Percentiles rank a stretch among this genome's conserved stretches.
Conservation (phyloP, 2,329 filamentous ascomycete genomes). For the Epichloe aotearoae region DNA sequence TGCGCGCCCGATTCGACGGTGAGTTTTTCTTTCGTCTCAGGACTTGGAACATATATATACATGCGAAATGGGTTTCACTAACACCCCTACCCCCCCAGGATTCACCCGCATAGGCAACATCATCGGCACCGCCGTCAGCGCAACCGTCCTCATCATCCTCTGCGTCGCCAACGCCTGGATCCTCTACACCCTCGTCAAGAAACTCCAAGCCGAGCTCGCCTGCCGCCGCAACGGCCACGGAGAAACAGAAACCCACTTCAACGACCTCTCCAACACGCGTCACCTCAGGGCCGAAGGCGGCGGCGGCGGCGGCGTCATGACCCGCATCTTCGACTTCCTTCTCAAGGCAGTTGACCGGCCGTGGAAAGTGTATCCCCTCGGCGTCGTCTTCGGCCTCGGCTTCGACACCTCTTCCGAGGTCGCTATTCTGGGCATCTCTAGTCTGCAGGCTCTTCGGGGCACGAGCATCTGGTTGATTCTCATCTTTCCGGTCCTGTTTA, state of each 20-base stretch:
- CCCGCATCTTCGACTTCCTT: slow-evolving; percentile 55
- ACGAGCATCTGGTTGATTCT: slow-evolving; percentile 90
- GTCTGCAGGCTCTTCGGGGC: slow-evolving; percentile 71
- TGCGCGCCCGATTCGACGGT: slow-evolving; percentile 64
- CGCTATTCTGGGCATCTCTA: slow-evolving; percentile 79
- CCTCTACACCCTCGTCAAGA: slow-evolving; percentile 59
- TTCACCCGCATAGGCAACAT: slow-evolving; percentile 77
- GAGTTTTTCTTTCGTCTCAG: not conserved
- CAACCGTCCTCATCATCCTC: slow-evolving; percentile 68
- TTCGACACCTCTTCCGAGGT: slow-evolving; percentile 96
- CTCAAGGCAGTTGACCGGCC: slow-evolving; percentile 63
- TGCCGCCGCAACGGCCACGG: slow-evolving; percentile 15
- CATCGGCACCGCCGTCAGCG: slow-evolving; percentile 77
- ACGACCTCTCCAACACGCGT: slow-evolving; percentile 18
- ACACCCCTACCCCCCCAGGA: slow-evolving; percentile 14
- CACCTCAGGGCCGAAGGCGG: slow-evolving; percentile 61
- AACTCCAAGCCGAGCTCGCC: slow-evolving; percentile 49
- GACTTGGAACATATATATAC: not conserved
- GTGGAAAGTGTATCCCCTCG: slow-evolving; percentile 95
- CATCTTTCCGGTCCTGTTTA: slow-evolving; percentile 83
- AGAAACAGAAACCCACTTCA: slow-evolving; percentile 9
- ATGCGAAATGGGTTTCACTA: not conserved
- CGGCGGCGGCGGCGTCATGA: slow-evolving; percentile 60
- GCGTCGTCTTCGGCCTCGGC: slow-evolving; percentile 78
- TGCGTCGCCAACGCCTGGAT: slow-evolving; percentile 81